Evolutionary conservation across 2,329 filamentous ascomycete species (phyloP).

Genomic region (Penicillium sp.): DNA sequence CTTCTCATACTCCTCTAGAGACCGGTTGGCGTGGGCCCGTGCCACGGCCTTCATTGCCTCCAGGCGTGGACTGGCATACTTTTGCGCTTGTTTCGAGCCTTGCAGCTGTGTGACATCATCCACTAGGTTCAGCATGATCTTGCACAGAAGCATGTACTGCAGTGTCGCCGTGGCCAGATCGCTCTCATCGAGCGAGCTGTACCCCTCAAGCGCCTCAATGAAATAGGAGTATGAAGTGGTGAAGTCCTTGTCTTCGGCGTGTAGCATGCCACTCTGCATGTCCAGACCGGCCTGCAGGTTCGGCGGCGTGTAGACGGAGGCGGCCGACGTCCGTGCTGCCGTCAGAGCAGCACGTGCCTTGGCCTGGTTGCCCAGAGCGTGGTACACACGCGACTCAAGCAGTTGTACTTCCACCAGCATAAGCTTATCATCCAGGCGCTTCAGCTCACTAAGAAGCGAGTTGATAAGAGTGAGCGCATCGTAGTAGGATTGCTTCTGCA

Average conservation of each 20-base stretch:
- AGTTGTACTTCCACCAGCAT: slow-evolving; percentile 97
- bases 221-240: slow-evolving; percentile 99
- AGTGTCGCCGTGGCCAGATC: slow-evolving; percentile 91
- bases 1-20: slow-evolving; percentile 93
- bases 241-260: slow-evolving; percentile 98
- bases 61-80: slow-evolving; percentile 91
- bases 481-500: slow-evolving; percentile 97
- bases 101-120: slow-evolving; percentile 96
- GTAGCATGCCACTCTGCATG: slow-evolving; percentile 99
- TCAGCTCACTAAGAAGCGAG: slow-evolving; percentile 89
- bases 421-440: slow-evolving; percentile 97
- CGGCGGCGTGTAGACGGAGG: slow-evolving; percentile 95
- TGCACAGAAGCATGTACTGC: slow-evolving; percentile 99
- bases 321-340: slow-evolving; percentile 88
- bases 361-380: slow-evolving; percentile 91
- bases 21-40: slow-evolving; percentile 90
- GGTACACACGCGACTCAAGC: slow-evolving; percentile 94
- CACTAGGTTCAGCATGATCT: slow-evolving; percentile 97
- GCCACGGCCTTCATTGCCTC: slow-evolving; percentile 99
- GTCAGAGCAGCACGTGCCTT: slow-evolving; percentile 95
- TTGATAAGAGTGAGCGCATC: slow-evolving; percentile 97
- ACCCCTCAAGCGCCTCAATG: slow-evolving; percentile 96
- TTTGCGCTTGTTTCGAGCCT: slow-evolving; percentile 92
- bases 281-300: slow-evolving; percentile 93
- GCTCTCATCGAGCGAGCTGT: slow-evolving; percentile 86